Evolutionary conservation across 2,329 filamentous ascomycete species (phyloP), one percentile per base, ranked within the genome.

Genomic region (Trichoderma hamatum): DNA sequence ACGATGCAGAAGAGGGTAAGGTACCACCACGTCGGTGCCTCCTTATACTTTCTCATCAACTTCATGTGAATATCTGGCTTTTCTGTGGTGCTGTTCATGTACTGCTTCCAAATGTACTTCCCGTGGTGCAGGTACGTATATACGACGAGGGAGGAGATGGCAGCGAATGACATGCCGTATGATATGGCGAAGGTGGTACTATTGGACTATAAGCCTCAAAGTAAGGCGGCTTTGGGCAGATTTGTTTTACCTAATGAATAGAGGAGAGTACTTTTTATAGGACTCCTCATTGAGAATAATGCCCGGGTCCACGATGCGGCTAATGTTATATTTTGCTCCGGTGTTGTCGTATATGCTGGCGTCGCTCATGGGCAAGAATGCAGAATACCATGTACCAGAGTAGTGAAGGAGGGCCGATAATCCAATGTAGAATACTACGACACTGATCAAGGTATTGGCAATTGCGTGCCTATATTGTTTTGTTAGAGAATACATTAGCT

Each of bases 161-260:
- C 86, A 3, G 91, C 91, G 75, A 93, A 93, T 0, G 89, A 91
- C 2, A 93, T 80, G 0, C 90, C 91, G 73, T 93, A 93, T 0
- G 85, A 84, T 69, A 93, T 80, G 70, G 89, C 85, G 75, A 92
- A 93, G 0, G 90, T 91, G 1, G 90, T 92, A 71, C 89, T 66
- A 21, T 49, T 36, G 28, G 26, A 5, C 6, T 16, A 26, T 91
- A 58, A 13, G 9, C 24, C 1, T 32, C 7, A 13, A 5, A 4
- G 11, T 52, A 6, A 52, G 24, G 32, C 14, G 3, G 13, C 10
- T 24, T 9, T 51, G 56, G 32, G 43, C 46, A 43, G 21, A 10
- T 13, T 21, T 16, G 24, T 6, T 70, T 74, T 73, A 83, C 84
- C 84, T 86, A 61, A 93, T 82, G 73, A 90, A 92, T 4, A 91